Evolutionary conservation across 2,329 filamentous ascomycete genomes (phyloP).

Genomic region (Mariannaea elegans): DNA sequence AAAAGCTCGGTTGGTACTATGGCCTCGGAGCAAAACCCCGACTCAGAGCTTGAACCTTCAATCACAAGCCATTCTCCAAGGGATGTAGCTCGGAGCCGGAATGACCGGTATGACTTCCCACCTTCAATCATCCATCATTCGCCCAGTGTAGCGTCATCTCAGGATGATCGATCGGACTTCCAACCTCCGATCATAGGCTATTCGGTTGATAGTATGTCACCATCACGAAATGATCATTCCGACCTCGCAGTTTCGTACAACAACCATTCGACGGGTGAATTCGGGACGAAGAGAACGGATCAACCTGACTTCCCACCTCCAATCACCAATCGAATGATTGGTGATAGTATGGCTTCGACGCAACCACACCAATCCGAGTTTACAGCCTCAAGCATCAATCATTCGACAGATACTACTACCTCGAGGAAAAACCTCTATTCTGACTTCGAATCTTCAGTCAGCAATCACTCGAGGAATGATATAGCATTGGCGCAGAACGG

Average conservation of each 20-base stretch:
- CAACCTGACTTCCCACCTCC: background rate
- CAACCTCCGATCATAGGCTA: background rate
- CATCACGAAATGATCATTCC: background rate
- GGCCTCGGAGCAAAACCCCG: background rate
- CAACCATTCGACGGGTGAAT: background rate
- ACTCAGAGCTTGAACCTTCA: background rate
- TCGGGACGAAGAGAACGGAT: background rate
- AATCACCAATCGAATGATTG: background rate
- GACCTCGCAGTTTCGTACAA: background rate
- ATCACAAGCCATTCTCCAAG: background rate
- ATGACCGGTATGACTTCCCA: background rate
- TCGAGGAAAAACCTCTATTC: background rate
- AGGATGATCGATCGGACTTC: background rate
- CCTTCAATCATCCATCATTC: background rate
- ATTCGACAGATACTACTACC: background rate
- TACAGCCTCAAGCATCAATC: background rate
- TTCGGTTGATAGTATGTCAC: background rate
- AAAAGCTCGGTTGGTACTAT: background rate
- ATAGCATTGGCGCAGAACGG: background rate
- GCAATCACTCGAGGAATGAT: background rate
- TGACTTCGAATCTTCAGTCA: background rate
- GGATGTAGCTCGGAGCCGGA: background rate
- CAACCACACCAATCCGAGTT: background rate
- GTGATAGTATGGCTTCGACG: background rate
- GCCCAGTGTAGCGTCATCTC: background rate